phyloP scores from a whole-genome alignment of 2,329 filamentous ascomycete genomes.

The Penicillium fuscoglaucum region DNA sequence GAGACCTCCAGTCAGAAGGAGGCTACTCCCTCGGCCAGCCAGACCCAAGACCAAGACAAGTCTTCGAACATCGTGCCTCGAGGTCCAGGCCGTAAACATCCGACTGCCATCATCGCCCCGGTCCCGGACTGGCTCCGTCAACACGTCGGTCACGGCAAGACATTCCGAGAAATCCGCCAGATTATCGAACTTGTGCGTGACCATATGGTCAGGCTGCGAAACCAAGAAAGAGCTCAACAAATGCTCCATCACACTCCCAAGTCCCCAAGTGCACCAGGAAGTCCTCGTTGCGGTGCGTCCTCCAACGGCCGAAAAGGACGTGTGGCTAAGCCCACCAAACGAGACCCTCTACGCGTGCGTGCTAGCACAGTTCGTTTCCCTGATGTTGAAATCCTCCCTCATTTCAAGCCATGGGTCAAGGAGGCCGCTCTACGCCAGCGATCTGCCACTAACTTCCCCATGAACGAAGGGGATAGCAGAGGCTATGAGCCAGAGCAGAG shows the following conservation, averaged over 20 bases:
- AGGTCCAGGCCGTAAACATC: constrained; percentile 23
- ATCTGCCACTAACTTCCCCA: neutral
- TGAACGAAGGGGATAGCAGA: neutral
- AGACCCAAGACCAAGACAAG: neutral
- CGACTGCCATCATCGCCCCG: constrained; percentile 30
- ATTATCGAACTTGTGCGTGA: constrained; percentile 28
- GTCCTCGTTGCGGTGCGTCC: neutral
- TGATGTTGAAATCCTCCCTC: constrained; percentile 44
- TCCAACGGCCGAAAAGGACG: neutral
- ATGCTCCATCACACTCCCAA: neutral
- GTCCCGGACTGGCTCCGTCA: constrained; percentile 37
- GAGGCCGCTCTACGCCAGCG: constrained; percentile 4
- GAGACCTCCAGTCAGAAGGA: constrained; percentile 57
- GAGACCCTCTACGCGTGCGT: neutral
- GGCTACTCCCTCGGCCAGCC: neutral
- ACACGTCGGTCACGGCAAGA: constrained; percentile 26
- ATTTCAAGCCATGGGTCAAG: constrained; percentile 27
- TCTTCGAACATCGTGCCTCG: neutral
- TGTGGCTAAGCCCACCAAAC: neutral
- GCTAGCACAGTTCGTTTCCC: constrained; percentile 32
- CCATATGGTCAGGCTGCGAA: constrained; percentile 21
- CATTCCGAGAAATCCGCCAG: constrained; percentile 32
- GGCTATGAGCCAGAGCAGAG: neutral
- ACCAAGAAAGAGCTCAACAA: constrained; percentile 9
- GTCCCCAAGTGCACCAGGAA: neutral